These are phyloP conservation scores for Hortaea werneckii DNA, from an alignment of 2,329 filamentous ascomycete genomes.

Conservation along the genomic window DNA sequence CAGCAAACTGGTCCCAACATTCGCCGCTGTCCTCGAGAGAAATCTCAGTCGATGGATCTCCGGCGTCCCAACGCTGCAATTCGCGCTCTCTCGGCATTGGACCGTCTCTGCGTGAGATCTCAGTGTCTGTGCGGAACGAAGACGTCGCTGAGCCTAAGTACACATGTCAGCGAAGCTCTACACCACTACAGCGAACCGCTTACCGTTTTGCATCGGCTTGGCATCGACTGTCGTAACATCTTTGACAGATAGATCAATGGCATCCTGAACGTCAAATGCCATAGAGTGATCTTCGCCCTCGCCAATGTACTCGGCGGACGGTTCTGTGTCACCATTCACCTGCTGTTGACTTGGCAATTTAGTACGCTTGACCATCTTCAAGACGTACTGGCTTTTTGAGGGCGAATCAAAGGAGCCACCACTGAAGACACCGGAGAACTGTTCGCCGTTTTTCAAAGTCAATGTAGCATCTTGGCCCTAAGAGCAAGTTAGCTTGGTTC, in stretches of 20 bases:
- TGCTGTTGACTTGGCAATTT: constrained; percentile 31
- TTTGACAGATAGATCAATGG: constrained; percentile 45
- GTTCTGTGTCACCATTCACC: constrained; percentile 35
- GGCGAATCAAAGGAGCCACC: constrained; percentile 41
- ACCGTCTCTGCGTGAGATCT: constrained; percentile 65
- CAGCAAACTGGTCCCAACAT: constrained; percentile 88
- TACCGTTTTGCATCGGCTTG: constrained; percentile 49
- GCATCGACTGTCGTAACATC: constrained; percentile 45
- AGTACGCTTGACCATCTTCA: constrained; percentile 56
- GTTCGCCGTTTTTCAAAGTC: constrained; percentile 51
- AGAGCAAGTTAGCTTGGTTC: not conserved
- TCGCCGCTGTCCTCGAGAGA: constrained; percentile 44
- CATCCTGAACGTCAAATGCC: constrained; percentile 52
- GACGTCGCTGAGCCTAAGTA: constrained; percentile 45
- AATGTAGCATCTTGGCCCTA: constrained; percentile 48
- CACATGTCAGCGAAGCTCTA: constrained; percentile 8
- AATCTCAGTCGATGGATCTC: constrained; percentile 48
- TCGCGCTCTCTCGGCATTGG: constrained; percentile 56
- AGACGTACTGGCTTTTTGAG: constrained; percentile 43
- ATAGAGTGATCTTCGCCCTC: constrained; percentile 42
- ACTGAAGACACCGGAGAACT: constrained; percentile 52
- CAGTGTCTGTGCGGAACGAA: constrained; percentile 74
- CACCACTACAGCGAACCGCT: constrained; percentile 7
- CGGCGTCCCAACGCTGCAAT: constrained; percentile 74
- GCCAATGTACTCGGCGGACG: constrained; percentile 35